phyloP scores from a whole-genome alignment of 73 alveolate species.

The Paramecium caudatum region DNA sequence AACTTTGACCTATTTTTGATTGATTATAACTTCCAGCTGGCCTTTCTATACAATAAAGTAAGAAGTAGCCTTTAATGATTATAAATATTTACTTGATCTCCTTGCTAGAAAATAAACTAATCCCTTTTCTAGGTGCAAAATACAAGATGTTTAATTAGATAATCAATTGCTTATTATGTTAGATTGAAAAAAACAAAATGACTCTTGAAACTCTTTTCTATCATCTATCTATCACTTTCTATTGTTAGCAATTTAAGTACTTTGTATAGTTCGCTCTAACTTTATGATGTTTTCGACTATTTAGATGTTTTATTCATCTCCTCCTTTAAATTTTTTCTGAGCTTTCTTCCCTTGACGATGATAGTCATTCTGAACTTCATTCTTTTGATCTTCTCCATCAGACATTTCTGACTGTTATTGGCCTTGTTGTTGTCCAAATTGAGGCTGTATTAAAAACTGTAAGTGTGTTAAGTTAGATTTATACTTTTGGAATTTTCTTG shows the following conservation, averaged over 20 bases:
- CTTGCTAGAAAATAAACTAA: slow-evolving; percentile 24
- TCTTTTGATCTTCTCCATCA: neutral
- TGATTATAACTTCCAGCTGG: slow-evolving; percentile 7
- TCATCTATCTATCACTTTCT: slow-evolving; percentile 2
- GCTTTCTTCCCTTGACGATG: slow-evolving; percentile 5
- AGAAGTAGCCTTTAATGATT: neutral
- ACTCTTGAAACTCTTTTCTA: slow-evolving; percentile 45
- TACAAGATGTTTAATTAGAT: neutral
- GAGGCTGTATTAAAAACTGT: slow-evolving; percentile 27
- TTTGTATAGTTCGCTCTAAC: neutral
- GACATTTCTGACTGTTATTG: neutral
- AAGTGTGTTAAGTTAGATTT: too few species aligned
- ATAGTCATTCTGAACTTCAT: neutral
- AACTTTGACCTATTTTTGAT: slow-evolving; percentile 27
- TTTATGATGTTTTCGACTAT: slow-evolving; percentile 11
- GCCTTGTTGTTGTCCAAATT: neutral
- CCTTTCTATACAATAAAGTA: slow-evolving; percentile 20
- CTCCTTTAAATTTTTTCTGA: slow-evolving; percentile 41
- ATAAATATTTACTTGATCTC: neutral
- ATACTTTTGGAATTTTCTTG: slow-evolving; percentile 32
- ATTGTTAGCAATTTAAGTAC: neutral
- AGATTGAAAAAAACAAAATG: slow-evolving; percentile 52
- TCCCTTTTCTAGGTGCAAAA: slow-evolving; percentile 27
- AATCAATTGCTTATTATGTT: neutral
- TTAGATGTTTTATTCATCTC: neutral